Evolutionary conservation across 306 rosid species (phyloP), one percentile per base, ranked within the genome.

Genomic region (Vigna angularis): DNA sequence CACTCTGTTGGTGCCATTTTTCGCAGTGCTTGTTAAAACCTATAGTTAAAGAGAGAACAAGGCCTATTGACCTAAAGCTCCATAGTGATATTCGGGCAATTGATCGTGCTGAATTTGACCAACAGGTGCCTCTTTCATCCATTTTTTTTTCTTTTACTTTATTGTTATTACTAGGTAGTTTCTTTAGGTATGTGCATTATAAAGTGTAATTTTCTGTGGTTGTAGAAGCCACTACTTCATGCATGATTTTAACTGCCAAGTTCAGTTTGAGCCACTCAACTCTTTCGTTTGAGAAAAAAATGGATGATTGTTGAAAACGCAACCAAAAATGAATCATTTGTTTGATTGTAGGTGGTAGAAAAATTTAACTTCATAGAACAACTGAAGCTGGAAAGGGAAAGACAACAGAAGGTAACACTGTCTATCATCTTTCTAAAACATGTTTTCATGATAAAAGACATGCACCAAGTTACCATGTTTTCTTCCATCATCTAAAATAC

Each of bases 321-420:
- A 72, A 74, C 36, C 51, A 38, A 17, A 18, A 2, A 59, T 49
- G 17, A 13, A 13, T 49, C 53, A 55, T 66, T 22, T 74, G 62
- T 72, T 66, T 47, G 40, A 76, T 72, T 22, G 16, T 78, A 95
- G 99, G 89, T 96, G 32, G 84, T 86, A 76, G 98, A 90, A 87
- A 96, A 96, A 74, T 66, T 91, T 83, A 81, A 72, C 85, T 58
- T 88, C 47, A 75, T 96, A 17, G 99, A 90, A 84, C 94, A 86
- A 45, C 91, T 88, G 88, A 96, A 88, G 84, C 71, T 93, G 91
- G 99, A 96, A 77, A 93, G 88, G 82, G 97, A 91, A 48, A 90
- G 87, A 82, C 88, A 71, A 32, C 93, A 71, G 75, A 93, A 90
- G 98, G 99, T 93, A 45, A 72, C 55, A 63, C 0, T 48, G 14